These are phyloP conservation scores for Podaxis sp. DNA, from an alignment of 768 basidiomycete species.

Conservation along the genomic window DNA sequence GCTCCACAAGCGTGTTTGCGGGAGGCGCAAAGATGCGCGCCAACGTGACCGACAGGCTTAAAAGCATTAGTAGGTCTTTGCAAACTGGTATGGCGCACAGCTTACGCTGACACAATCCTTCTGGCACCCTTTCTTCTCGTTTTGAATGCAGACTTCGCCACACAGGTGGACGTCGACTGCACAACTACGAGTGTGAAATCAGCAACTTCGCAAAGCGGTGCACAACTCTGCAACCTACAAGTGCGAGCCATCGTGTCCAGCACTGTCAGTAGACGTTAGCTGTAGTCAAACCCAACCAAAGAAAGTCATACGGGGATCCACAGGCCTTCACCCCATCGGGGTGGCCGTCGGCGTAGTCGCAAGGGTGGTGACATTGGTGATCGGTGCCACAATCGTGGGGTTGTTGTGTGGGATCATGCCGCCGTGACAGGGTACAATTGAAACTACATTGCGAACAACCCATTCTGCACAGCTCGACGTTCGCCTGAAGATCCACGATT, in stretches of 20 bases:
- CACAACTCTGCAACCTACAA: constrained; percentile 33
- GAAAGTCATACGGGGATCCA: constrained; percentile 37
- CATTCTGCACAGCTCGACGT: constrained; percentile 46
- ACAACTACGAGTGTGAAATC: constrained; percentile 38
- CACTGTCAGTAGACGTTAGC: constrained; percentile 29
- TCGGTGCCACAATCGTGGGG: constrained; percentile 49
- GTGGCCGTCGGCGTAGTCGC: constrained; percentile 40
- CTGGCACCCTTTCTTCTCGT: constrained; percentile 49
- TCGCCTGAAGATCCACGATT: constrained; percentile 43
- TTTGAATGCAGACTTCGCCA: constrained; percentile 46
- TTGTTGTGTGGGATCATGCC: constrained; percentile 36
- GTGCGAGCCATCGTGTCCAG: constrained; percentile 55
- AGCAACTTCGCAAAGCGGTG: background rate
- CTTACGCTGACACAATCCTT: constrained; percentile 35
- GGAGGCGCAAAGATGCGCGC: constrained; percentile 54
- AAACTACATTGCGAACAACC: constrained; percentile 49
- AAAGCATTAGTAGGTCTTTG: no score
- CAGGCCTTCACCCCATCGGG: constrained; percentile 32
- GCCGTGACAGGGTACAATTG: constrained; percentile 41
- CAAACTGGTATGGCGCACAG: no score
- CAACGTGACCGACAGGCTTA: constrained; percentile 47
- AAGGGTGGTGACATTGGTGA: constrained; percentile 44
- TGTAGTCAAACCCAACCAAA: background rate
- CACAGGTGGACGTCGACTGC: constrained; percentile 50
- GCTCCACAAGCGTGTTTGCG: constrained; percentile 54